These are phyloP conservation scores for Clitopilus hobsonii DNA, from an alignment of 768 basidiomycete genomes.

Conservation along the genomic window DNA sequence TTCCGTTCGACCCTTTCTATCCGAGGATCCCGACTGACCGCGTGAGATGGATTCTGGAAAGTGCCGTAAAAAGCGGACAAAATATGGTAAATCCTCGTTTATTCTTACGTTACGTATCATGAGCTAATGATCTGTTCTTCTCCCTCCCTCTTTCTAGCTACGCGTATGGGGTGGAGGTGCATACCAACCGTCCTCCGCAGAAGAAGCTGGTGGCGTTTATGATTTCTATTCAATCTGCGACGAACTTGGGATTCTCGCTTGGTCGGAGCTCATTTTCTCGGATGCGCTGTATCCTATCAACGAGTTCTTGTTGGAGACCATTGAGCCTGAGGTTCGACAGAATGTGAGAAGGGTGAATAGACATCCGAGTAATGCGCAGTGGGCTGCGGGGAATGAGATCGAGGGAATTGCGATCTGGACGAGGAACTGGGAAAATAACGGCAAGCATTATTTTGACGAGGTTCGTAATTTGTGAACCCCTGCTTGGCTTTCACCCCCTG, in stretches of 20 bases:
- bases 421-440: constrained; percentile 32
- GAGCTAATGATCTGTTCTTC: not conserved
- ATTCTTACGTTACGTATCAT: not conserved
- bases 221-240: constrained; percentile 56
- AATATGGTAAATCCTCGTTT: constrained; percentile 40
- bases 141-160: too few relatives aligned
- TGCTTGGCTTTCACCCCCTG: too few relatives aligned
- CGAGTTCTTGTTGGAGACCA: constrained; percentile 43
- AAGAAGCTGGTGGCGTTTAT: constrained; percentile 40
- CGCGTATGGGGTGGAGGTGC: constrained; percentile 61
- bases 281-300: constrained; percentile 54
- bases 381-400: constrained; percentile 61
- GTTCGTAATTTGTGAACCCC: constrained; percentile 16
- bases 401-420: constrained; percentile 44
- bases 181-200: constrained; percentile 40
- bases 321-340: constrained; percentile 53
- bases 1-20: constrained; percentile 61
- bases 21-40: constrained; percentile 42
- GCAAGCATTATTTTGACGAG: constrained; percentile 47
- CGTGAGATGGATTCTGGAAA: constrained; percentile 53
- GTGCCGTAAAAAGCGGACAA: constrained; percentile 49
- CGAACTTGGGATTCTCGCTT: constrained; percentile 55
- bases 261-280: constrained; percentile 61
- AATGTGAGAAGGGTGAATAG: constrained; percentile 53
- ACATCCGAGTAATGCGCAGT: constrained; percentile 54